phyloP scores from a whole-genome alignment of 1,284 basidiomycete genomes.

The Erythrobasidium hasegawianum region DNA sequence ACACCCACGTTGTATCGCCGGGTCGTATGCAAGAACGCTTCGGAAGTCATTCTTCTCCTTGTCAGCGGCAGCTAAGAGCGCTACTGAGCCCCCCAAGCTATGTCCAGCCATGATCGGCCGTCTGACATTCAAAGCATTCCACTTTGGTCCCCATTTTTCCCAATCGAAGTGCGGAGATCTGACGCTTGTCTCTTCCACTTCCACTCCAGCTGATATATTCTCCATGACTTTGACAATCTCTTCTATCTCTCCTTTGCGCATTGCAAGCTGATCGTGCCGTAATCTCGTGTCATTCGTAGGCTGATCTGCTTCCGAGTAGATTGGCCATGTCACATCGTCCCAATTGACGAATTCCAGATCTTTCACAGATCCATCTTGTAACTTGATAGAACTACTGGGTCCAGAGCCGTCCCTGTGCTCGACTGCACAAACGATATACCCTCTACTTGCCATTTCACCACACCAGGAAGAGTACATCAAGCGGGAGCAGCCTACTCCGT shows the following conservation, averaged over 20 bases:
- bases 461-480: constrained; percentile 53
- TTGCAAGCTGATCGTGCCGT: constrained; percentile 52
- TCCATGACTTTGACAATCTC: constrained; percentile 49
- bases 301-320: constrained; percentile 45
- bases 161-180: constrained; percentile 26
- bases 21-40: constrained; percentile 40
- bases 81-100: constrained; percentile 30
- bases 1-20: constrained; percentile 29
- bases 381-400: constrained; percentile 50
- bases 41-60: constrained; percentile 34
- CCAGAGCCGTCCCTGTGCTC: constrained; percentile 56
- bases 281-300: constrained; percentile 51
- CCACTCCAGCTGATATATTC: constrained; percentile 46
- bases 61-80: constrained; percentile 22
- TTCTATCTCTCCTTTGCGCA: constrained; percentile 53
- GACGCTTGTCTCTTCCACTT: constrained; percentile 17
- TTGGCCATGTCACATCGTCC: constrained; percentile 55
- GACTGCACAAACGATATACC: constrained; percentile 54
- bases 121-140: constrained; percentile 21
- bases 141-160: constrained; percentile 26
- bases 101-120: constrained; percentile 32
- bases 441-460: constrained; percentile 52
- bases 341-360: constrained; percentile 50
- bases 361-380: constrained; percentile 46
- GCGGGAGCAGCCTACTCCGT: constrained; percentile 51